Conservation (phyloP, 2,329 filamentous ascomycete species). For the Hawksworthiomyces lignivorus region DNA sequence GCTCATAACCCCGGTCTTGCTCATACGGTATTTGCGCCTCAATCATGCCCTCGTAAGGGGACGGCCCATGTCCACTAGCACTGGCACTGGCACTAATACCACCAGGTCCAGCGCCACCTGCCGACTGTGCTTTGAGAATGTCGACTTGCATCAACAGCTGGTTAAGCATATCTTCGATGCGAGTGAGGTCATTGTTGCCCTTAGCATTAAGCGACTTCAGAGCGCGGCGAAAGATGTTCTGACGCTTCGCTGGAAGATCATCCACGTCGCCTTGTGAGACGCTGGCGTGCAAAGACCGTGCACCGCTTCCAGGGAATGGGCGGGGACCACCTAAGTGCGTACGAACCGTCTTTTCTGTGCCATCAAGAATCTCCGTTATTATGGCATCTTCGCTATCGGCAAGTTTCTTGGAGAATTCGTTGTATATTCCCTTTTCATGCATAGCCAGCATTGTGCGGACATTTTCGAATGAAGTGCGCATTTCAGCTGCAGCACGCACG, state of each 20-base stretch:
- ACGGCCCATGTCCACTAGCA: conserved; percentile 43
- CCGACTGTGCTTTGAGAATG: conserved; percentile 59
- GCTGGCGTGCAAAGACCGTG: conserved; percentile 50
- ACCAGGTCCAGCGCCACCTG: conserved; percentile 21
- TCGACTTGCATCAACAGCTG: conserved; percentile 91
- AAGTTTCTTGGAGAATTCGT: conserved; percentile 63
- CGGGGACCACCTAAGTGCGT: conserved; percentile 79
- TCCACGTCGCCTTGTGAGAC: conserved; percentile 50
- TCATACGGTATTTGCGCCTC: conserved; percentile 56
- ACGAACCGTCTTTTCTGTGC: conserved; percentile 78
- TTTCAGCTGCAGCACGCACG: conserved; percentile 88
- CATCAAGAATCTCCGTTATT: conserved; percentile 77
- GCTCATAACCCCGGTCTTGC: conserved; percentile 70
- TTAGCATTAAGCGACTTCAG: conserved; percentile 83
- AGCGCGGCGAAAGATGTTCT: conserved; percentile 91
- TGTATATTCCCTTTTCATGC: conserved; percentile 82
- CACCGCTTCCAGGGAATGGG: conserved; percentile 60
- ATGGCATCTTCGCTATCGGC: conserved; percentile 84
- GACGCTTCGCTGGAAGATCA: conserved; percentile 65
- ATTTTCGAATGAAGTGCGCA: conserved; percentile 93
- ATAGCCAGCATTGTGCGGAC: conserved; percentile 88
- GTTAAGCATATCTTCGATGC: conserved; percentile 87
- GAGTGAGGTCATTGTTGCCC: conserved; percentile 76
- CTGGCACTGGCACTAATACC: conserved; percentile 16
- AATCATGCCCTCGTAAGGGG: conserved; percentile 61